phyloP scores from a whole-genome alignment of 2,329 filamentous ascomycete genomes.

The Phyllosticta capitalensis region DNA sequence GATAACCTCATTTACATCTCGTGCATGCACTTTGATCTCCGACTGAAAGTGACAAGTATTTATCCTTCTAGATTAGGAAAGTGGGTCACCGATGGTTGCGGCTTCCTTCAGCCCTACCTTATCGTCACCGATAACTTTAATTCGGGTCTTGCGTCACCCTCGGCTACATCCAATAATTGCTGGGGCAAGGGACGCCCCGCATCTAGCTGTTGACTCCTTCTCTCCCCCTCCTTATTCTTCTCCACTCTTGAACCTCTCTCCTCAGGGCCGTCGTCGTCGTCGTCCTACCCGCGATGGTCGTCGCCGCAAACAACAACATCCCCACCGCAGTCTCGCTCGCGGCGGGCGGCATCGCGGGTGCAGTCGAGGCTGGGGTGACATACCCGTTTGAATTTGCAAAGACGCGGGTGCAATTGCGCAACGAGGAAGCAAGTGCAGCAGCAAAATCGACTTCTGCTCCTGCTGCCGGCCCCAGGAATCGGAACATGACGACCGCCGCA shows the following conservation, averaged over 20 bases:
- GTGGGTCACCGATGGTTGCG: background rate
- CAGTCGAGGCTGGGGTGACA: slow-evolving; percentile 28
- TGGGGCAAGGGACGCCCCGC: background rate
- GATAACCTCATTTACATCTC: too few species aligned
- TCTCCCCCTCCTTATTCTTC: background rate
- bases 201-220: background rate
- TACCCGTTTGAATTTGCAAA: slow-evolving; percentile 63
- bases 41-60: too few species aligned
- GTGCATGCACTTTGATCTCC: too few species aligned
- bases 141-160: background rate
- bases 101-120: background rate
- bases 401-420: slow-evolving; percentile 50
- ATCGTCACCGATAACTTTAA: background rate
- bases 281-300: background rate
- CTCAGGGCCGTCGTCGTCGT: background rate
- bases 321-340: slow-evolving; percentile 21
- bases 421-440: slow-evolving; percentile 25
- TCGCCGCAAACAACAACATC: background rate
- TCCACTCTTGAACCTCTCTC: background rate
- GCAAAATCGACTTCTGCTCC: slow-evolving; percentile 21
- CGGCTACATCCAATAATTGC: background rate
- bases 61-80: background rate
- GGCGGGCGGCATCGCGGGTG: slow-evolving; percentile 31
- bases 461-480: background rate
- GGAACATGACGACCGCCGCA: background rate